A percentile compares a stretch with the other conserved stretches of the same genome.
Evolutionary conservation across 2,329 filamentous ascomycete genomes (phyloP).

Genomic region (Cladosporium halotolerans): DNA sequence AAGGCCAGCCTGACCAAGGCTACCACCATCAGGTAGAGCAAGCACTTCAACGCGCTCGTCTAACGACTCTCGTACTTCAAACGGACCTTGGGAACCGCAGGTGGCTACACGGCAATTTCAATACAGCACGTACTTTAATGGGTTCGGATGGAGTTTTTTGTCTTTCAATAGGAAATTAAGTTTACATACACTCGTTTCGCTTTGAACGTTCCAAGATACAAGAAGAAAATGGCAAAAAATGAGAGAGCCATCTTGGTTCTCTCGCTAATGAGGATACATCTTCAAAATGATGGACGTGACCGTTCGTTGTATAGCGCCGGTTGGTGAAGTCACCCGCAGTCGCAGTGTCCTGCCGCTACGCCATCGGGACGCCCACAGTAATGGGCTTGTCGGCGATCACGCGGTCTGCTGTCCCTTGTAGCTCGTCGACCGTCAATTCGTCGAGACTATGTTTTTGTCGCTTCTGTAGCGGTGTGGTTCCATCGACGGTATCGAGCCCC

Average conservation of each 20-base stretch:
- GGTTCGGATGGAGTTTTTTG: background rate
- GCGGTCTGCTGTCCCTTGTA: background rate
- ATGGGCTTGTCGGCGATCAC: background rate
- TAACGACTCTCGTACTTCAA: conserved; percentile 4
- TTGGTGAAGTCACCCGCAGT: background rate
- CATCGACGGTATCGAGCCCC: background rate
- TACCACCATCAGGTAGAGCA: conserved; percentile 57
- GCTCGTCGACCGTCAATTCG: background rate
- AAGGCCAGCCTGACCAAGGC: conserved; percentile 80
- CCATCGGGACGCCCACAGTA: background rate
- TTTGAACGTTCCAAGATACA: background rate
- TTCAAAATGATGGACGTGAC: no score
- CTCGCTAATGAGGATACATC: background rate
- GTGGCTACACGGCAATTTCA: background rate
- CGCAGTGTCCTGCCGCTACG: background rate
- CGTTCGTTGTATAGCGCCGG: no score
- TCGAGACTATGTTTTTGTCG: background rate
- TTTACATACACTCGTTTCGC: conserved; percentile 3
- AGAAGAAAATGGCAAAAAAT: conserved; percentile 5
- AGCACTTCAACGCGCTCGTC: background rate
- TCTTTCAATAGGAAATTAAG: conserved; percentile 4
- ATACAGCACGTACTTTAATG: conserved; percentile 7
- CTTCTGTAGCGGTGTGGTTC: background rate
- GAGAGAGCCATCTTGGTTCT: background rate
- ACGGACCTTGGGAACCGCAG: background rate